Conservation (phyloP, 441 rosid species). For the Corymbia calophylla region DNA sequence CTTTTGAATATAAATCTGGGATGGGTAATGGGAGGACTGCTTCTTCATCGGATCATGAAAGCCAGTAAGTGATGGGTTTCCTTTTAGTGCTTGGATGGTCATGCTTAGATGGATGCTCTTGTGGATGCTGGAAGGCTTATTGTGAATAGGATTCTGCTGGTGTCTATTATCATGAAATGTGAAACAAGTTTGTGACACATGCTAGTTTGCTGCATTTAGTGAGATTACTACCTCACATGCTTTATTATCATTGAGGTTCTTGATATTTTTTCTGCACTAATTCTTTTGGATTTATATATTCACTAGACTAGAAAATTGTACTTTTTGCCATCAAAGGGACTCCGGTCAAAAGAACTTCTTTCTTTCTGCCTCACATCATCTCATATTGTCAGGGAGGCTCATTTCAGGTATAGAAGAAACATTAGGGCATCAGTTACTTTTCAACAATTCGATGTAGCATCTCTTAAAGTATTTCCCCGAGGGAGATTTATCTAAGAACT, state of each 20-base stretch:
- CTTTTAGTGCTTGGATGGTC: neutral
- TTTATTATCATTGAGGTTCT: neutral
- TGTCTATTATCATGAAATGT: neutral
- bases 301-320: neutral
- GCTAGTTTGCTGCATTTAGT: neutral
- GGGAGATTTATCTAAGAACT: neutral
- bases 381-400: neutral
- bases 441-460: neutral
- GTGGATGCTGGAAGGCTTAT: neutral
- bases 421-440: neutral
- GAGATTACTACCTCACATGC: neutral
- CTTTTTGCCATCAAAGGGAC: neutral
- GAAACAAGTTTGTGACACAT: neutral
- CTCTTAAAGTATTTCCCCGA: neutral
- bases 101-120: neutral
- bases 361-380: neutral
- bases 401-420: neutral
- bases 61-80: constrained; percentile 76
- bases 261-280: neutral
- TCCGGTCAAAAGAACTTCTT: neutral
- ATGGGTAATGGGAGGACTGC: constrained; percentile 91
- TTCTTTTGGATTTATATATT: neutral
- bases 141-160: neutral
- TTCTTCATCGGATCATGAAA: constrained; percentile 95
- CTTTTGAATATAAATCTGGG: constrained; percentile 96